These are phyloP conservation scores for Urostyla sp. DNA, from an alignment of 73 alveolate species.

Conservation along the genomic window DNA sequence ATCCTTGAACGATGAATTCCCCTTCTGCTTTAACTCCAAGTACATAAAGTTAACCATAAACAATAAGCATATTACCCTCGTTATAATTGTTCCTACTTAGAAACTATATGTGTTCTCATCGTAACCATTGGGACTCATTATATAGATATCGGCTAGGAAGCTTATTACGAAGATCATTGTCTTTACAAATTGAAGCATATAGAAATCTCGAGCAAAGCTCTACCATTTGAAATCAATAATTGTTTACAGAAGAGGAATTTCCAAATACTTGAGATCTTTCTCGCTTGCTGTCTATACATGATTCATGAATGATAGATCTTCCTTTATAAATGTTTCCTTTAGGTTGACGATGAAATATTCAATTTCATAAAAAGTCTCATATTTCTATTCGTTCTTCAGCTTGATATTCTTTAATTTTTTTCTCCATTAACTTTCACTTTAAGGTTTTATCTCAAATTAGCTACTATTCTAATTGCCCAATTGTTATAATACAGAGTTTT, in stretches of 20 bases:
- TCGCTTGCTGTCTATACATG: background rate
- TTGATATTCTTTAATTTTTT: background rate
- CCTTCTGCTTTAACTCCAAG: background rate
- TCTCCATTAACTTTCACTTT: background rate
- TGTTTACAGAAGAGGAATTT: background rate
- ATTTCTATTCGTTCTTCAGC: background rate
- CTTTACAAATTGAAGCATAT: background rate
- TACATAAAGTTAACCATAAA: background rate
- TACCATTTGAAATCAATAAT: background rate
- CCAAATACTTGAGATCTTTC: background rate
- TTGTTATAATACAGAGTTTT: background rate
- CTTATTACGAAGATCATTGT: background rate
- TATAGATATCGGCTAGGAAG: background rate
- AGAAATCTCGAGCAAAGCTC: background rate
- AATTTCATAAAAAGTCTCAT: background rate
- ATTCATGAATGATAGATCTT: background rate
- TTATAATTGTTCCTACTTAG: background rate
- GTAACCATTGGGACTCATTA: background rate
- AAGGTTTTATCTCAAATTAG: too few species aligned
- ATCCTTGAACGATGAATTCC: background rate
- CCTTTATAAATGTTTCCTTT: background rate
- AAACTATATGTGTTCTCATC: background rate
- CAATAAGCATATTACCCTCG: background rate
- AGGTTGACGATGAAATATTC: background rate
- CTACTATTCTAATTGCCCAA: background rate